Evolutionary conservation across 2,329 filamentous ascomycete species (phyloP), one percentile per base, ranked within the genome.

Genomic region (Penicillium sp.): DNA sequence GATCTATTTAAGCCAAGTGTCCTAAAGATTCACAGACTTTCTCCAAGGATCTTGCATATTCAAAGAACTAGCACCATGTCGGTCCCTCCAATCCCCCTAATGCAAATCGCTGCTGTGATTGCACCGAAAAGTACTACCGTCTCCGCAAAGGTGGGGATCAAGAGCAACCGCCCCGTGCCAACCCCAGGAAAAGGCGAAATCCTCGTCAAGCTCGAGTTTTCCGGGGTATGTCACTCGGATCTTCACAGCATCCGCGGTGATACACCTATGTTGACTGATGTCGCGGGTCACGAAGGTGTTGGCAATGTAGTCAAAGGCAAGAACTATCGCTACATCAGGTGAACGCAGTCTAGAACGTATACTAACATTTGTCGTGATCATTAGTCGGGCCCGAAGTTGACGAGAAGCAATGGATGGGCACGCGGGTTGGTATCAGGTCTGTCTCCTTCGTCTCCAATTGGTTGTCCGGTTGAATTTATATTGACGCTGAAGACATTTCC

Each of bases 191-290:
- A 71, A 1, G 71, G 74, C 4, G 75, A 80, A 53, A 56, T 80
- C n/a, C 70, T 80, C 14, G 69, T 80, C 37, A 78, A 79, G 55
- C 67, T 79, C 10, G 77, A 80, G 57, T 79, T 67, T 61, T 78
- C 75, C 0, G 77, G 77, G 0, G 75, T 80, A 25, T 80, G 77
- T 49, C 77, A 80, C 64, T 78, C 77, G 1, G 78, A 80, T 63
- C 73, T 78, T 53, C 74, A 75, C 55, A 78, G 77, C 56, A 73
- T 79, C 6, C 70, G 71, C 11, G 74, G 74, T 8, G 71, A 76
- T 61, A 69, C 76, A 58, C 62, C 72, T 44, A 67, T 79, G 77
- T 62, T 67, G 64, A 79, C 76, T 7, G 69, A 78, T 55, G 73
- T 79, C 4, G 77, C 77, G 3, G 77, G 78, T 3, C 77, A 80